Evolutionary conservation across 306 rosid species (phyloP), one percentile per base, ranked within the genome.

Genomic region (Trifolium repens): DNA sequence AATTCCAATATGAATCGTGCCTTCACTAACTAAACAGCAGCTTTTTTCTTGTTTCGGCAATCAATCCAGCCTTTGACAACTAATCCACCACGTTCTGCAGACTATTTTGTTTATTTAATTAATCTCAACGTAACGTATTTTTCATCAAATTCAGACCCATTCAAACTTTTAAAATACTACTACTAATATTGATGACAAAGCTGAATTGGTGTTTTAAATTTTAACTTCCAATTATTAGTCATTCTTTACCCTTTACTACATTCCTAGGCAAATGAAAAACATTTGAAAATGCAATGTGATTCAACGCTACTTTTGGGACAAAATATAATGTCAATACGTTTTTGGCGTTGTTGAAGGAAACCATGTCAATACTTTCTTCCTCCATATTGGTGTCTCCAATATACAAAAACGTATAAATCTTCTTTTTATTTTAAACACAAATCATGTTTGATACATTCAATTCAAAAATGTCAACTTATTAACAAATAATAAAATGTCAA

Each of bases 21-120:
- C 61, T 55, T 72, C 24, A 27, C 79, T 63, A 58, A 27, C 79
- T 63, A 58, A 10, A 34, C 10, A 40, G 8, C 75, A 74, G 7
- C 60, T 40, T 57, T 64, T 69, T 39, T 12, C 69, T 57, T 27
- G 47, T 72, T 73, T 65, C 14, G 34, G 19, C 9, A 13, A 26
- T 75, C 73, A 75, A 52, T 50, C 72, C 72, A 70, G 53, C 68
- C 32, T 17, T 16, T 57, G 26, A 49, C 76, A 66, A 37, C 53
- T 39, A 47, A 60, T 14, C 62, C 26, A 30, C 1, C 83, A 27
- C 27, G 44, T 50, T 78, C 59, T 26, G 54, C 19, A 49, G 44
- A 53, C 39, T 15, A 58, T 35, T 17, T 42, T 32, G 26, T 63
- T 54, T 47, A 59, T 32, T 53, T 44, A 47, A 22, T n/a, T n/a